Percentiles rank a stretch among this genome's conserved stretches.
Evolutionary conservation across 2,329 filamentous ascomycete species (phyloP).

Genomic region (Calycina marina): DNA sequence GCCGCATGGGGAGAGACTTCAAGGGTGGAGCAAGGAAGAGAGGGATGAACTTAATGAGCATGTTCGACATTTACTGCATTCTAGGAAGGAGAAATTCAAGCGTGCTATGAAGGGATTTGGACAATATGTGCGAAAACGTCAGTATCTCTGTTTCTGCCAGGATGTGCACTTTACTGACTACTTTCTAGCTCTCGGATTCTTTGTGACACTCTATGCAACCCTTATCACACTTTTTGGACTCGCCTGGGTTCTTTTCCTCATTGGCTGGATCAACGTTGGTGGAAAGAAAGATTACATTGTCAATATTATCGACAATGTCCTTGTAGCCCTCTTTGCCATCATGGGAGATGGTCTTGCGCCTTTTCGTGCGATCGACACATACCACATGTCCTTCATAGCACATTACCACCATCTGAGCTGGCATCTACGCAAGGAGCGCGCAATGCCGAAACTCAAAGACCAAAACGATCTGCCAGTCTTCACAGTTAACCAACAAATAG

Average conservation of each 20-base stretch:
- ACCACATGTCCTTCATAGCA: slow-evolving; percentile 58
- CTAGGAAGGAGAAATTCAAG: slow-evolving; percentile 64
- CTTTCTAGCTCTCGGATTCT: slow-evolving; percentile 53
- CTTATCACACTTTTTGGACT: slow-evolving; percentile 75
- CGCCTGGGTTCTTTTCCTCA: slow-evolving; percentile 82
- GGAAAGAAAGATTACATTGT: slow-evolving; percentile 54
- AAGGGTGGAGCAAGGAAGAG: slow-evolving; percentile 63
- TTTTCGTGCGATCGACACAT: slow-evolving; percentile 69
- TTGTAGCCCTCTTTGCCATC: slow-evolving; percentile 56
- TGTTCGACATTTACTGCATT: slow-evolving; percentile 78
- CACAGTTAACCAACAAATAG: slow-evolving; percentile 8
- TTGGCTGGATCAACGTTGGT: slow-evolving; percentile 71
- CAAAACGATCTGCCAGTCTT: slow-evolving; percentile 42
- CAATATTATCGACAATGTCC: slow-evolving; percentile 55
- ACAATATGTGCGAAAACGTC: slow-evolving; percentile 60
- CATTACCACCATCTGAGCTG: slow-evolving; percentile 50
- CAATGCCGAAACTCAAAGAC: slow-evolving; percentile 40
- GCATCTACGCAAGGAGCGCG: slow-evolving; percentile 40
- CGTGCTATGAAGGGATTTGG: slow-evolving; percentile 66
- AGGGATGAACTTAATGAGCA: slow-evolving; percentile 67
- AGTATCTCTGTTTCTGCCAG: slow-evolving; percentile 19
- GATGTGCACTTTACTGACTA: slow-evolving; percentile 7
- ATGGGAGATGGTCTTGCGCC: slow-evolving; percentile 59
- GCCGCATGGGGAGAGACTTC: slow-evolving; percentile 56
- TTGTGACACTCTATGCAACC: slow-evolving; percentile 71